Evolutionary conservation across 2,329 filamentous ascomycete species (phyloP).

Genomic region (Penicillium sp.): DNA sequence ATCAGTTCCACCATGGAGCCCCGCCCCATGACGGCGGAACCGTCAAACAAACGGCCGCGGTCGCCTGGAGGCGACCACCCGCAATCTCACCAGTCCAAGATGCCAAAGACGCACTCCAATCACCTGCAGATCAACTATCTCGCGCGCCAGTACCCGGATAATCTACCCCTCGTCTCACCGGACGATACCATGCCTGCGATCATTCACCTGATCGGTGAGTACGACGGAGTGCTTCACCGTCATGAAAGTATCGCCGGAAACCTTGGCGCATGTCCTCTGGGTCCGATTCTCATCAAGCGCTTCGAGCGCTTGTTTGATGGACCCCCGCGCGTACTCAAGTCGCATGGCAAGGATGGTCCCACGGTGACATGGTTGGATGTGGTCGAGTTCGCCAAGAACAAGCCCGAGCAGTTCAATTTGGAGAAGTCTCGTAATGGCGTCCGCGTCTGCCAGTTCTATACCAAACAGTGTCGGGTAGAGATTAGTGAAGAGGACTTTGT

Average conservation of each 20-base stretch:
- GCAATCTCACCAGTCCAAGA: slow-evolving; percentile 51
- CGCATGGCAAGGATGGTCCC: slow-evolving; percentile 62
- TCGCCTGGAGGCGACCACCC: slow-evolving; percentile 49
- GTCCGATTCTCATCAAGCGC: slow-evolving; percentile 79
- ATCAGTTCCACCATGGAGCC: slow-evolving; percentile 37
- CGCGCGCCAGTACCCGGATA: slow-evolving; percentile 63
- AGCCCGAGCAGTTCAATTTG: slow-evolving; percentile 76
- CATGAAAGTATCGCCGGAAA: slow-evolving; percentile 87
- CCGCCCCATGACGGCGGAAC: slow-evolving; percentile 40
- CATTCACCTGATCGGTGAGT: slow-evolving; percentile 72
- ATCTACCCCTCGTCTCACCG: slow-evolving; percentile 64
- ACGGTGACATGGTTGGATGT: slow-evolving; percentile 82
- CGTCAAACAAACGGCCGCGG: slow-evolving; percentile 50
- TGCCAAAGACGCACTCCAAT: slow-evolving; percentile 58
- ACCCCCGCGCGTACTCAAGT: slow-evolving; percentile 69
- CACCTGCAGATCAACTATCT: slow-evolving; percentile 71
- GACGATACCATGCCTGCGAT: slow-evolving; percentile 75
- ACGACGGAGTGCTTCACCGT: slow-evolving; percentile 81
- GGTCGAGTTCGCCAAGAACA: slow-evolving; percentile 79
- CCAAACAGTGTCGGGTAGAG: slow-evolving; percentile 79
- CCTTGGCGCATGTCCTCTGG: slow-evolving; percentile 79
- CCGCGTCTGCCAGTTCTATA: slow-evolving; percentile 77
- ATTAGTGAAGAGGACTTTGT: slow-evolving; percentile 88
- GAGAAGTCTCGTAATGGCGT: slow-evolving; percentile 69
- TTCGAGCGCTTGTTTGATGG: slow-evolving; percentile 87